phyloP scores from a whole-genome alignment of 257 asterid species.

The Plantago ovata region DNA sequence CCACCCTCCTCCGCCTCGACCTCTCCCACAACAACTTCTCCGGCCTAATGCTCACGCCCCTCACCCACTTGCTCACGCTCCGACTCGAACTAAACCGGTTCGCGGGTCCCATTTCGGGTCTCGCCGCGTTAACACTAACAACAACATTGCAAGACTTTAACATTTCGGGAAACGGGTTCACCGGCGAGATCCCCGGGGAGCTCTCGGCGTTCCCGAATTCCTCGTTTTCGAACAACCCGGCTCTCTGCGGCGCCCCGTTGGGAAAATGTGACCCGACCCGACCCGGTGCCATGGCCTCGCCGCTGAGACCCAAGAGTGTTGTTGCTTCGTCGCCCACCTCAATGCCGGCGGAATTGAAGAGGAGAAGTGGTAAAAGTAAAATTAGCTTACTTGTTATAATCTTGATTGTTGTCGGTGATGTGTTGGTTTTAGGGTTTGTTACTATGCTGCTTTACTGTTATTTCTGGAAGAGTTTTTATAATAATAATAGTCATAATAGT shows the following conservation, averaged over 20 bases:
- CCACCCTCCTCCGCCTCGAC: slow-evolving; percentile 67
- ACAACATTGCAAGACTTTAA: slow-evolving; percentile 75
- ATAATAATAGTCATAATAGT: too few relatives aligned
- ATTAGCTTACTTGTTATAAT: slow-evolving; percentile 51
- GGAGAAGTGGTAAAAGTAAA: slow-evolving; percentile 21
- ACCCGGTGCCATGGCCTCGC: slow-evolving; percentile 54
- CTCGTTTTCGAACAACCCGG: slow-evolving; percentile 41
- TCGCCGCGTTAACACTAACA: slow-evolving; percentile 35
- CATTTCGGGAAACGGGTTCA: slow-evolving; percentile 52
- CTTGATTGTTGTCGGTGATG: slow-evolving; percentile 68
- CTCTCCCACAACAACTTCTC: slow-evolving; percentile 62
- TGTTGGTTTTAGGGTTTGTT: slow-evolving; percentile 43
- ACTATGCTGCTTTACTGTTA: slow-evolving; percentile 59
- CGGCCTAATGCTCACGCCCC: slow-evolving; percentile 45
- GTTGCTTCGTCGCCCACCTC: slow-evolving; percentile 57
- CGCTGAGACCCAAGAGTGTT: slow-evolving; percentile 38
- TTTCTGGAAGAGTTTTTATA: slow-evolving; percentile 42
- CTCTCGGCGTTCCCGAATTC: slow-evolving; percentile 52
- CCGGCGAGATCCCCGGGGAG: slow-evolving; percentile 50
- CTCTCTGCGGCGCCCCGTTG: slow-evolving; percentile 69
- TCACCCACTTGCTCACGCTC: slow-evolving; percentile 60
- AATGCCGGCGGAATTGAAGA: slow-evolving; percentile 33
- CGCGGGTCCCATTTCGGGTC: slow-evolving; percentile 45
- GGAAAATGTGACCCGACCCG: slow-evolving; percentile 46
- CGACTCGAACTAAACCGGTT: slow-evolving; percentile 59